A percentile compares a stretch with the other conserved stretches of the same genome.
Evolutionary conservation across 192 early-diverging fungal species (phyloP).

Genomic region (Coemansia aciculifera): DNA sequence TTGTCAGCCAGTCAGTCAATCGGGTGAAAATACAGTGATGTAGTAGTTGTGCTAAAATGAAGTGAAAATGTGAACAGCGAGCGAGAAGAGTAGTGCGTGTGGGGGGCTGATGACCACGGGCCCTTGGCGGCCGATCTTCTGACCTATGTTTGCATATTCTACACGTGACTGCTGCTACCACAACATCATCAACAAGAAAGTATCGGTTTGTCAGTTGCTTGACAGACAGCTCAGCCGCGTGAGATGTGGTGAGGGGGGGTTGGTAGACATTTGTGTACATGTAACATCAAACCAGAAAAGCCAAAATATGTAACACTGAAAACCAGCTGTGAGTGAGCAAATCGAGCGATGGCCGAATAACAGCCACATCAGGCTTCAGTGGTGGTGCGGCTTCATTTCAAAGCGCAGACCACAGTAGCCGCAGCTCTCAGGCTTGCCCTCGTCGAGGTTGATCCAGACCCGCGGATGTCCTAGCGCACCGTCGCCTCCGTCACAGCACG

Average conservation of each 20-base stretch:
- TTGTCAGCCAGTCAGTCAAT: too few species aligned
- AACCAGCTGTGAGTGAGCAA: neutral
- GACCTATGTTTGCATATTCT: slow-evolving; percentile 8
- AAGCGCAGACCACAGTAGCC: slow-evolving; percentile 87
- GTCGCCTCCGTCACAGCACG: slow-evolving; percentile 85
- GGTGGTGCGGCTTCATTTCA: slow-evolving; percentile 71
- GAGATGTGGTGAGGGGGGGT: neutral
- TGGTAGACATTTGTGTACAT: neutral
- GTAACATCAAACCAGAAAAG: neutral
- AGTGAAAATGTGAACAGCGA: slow-evolving; percentile 7
- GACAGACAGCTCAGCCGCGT: neutral
- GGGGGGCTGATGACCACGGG: neutral
- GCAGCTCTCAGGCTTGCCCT: slow-evolving; percentile 65
- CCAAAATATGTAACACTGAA: neutral
- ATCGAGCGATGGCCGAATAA: neutral
- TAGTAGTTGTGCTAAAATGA: neutral
- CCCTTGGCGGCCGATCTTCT: neutral
- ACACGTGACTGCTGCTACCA: slow-evolving; percentile 4
- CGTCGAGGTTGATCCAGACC: slow-evolving; percentile 88
- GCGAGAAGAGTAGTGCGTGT: slow-evolving; percentile 2
- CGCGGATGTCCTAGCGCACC: slow-evolving; percentile 92
- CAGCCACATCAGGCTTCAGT: slow-evolving; percentile 28
- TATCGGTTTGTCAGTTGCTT: neutral
- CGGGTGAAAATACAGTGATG: slow-evolving; percentile 11
- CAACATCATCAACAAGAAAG: neutral